These are phyloP conservation scores for Rhizophora mangle DNA, from an alignment of 345 rosid genomes.

Conservation along the genomic window DNA sequence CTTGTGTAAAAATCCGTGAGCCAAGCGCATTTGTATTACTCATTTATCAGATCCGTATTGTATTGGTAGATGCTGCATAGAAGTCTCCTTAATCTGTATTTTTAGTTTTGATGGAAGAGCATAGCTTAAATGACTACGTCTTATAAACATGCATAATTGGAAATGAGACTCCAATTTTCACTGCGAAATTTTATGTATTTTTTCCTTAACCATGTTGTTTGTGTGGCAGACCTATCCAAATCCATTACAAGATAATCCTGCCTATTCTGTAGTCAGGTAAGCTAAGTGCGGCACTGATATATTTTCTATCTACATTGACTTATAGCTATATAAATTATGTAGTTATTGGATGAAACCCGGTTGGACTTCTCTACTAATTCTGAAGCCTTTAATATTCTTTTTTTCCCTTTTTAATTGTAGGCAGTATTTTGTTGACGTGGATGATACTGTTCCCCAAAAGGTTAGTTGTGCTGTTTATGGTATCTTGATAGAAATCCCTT, in stretches of 20 bases:
- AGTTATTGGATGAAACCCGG: too few species aligned
- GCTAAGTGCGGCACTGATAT: background rate
- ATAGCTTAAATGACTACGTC: too few species aligned
- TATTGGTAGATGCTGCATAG: too few species aligned
- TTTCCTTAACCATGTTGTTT: conserved; percentile 7
- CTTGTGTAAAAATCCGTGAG: too few species aligned
- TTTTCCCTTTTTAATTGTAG: conserved; percentile 15
- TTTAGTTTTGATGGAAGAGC: too few species aligned
- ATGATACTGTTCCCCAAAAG: conserved; percentile 38
- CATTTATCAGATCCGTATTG: too few species aligned
- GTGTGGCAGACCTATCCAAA: conserved; percentile 53
- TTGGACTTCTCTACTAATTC: background rate
- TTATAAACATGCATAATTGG: too few species aligned
- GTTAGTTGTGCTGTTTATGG: conserved; percentile 17
- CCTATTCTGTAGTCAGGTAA: conserved; percentile 67
- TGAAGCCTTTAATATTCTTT: background rate
- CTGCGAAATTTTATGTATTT: background rate
- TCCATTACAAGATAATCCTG: conserved; percentile 56
- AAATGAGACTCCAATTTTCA: too few species aligned
- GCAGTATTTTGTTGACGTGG: conserved; percentile 40
- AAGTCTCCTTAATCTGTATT: too few species aligned
- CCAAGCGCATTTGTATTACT: too few species aligned
- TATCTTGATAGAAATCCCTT: background rate
- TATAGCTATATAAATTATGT: too few species aligned
- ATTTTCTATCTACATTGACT: too few species aligned